phyloP scores from a whole-genome alignment of 768 basidiomycete genomes.

The Hygrophorus russula region DNA sequence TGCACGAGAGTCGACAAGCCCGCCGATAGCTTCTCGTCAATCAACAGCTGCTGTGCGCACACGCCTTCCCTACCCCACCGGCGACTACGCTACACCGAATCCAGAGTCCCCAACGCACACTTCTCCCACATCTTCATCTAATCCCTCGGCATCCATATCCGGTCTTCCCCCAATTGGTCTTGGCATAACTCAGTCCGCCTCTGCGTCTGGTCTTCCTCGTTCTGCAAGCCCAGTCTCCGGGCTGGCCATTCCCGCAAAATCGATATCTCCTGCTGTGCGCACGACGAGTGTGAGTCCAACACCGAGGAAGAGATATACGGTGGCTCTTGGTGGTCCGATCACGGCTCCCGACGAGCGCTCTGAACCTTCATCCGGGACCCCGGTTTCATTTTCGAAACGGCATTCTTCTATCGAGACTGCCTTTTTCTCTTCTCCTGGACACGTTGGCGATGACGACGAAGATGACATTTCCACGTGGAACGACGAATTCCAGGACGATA shows the following conservation, averaged over 20 bases:
- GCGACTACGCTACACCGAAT: constrained; percentile 67
- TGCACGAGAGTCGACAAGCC: constrained; percentile 56
- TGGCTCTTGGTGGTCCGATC: constrained; percentile 70
- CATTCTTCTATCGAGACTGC: constrained; percentile 27
- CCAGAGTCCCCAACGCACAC: constrained; percentile 20
- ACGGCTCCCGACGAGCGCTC: constrained; percentile 26
- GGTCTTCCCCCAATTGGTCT: constrained; percentile 10
- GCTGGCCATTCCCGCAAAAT: constrained; percentile 24
- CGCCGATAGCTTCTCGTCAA: constrained; percentile 39
- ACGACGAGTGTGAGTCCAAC: constrained; percentile 56
- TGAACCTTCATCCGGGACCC: constrained; percentile 8
- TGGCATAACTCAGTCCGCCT: neutral
- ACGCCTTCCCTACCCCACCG: constrained; percentile 72
- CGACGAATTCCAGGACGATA: constrained; percentile 40
- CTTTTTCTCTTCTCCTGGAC: constrained; percentile 24
- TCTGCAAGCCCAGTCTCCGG: constrained; percentile 11
- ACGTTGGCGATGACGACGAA: constrained; percentile 14
- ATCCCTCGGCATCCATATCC: constrained; percentile 39
- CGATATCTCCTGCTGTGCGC: constrained; percentile 26
- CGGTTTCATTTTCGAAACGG: constrained; percentile 11
- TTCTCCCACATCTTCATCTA: constrained; percentile 43
- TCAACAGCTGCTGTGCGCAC: constrained; percentile 31
- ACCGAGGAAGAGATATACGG: constrained; percentile 78
- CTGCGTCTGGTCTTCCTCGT: neutral
- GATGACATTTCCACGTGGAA: constrained; percentile 12